Evolutionary conservation across 805 yeast genomes (phyloP), one percentile per base, ranked within the genome.

Genomic region (Saccharomycopsis oosterbeekiorum): DNA sequence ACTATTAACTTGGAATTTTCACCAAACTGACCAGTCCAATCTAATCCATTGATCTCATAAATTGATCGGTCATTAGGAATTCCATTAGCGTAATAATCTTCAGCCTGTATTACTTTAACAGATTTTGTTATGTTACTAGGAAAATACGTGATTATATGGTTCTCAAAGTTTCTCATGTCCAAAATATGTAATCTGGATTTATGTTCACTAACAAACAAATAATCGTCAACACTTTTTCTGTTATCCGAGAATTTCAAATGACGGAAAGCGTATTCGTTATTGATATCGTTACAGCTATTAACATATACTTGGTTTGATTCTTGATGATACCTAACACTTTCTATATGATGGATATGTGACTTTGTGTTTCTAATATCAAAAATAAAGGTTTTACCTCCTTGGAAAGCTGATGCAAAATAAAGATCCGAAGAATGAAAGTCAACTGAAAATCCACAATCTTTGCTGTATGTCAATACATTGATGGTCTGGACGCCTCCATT

Each of bases 151-250:
- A 91, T 90, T 70, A 88, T 93, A 69, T 88, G 93, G 66, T 87
- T 84, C 62, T 79, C 75, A 65, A 84, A 81, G 68, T 87, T 82
- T 64, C 96, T 80, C 29, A 90, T 79, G 70, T 92, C 97, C 34
- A 92, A 76, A 61, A 91, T 76, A 73, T 92, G 98, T 2, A 92
- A 88, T 59, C 96, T 78, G 0, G 96, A 96, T 59, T 84, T 86
- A 67, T 92, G 97, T 70, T 92, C 97, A 59, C 87, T 80, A 1
- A 92, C 78, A 59, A 88, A 81, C 61, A 92, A 74, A 62, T 90
- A 72, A 71, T 92, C 97, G 67, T 86, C 92, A 15, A 86, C 76
- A 3, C 89, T 86, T 15, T 19, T 17, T 17, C 53, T 47, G 29
- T 50, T 36, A 42, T 79, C 76, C 26, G 88, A 77, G 66, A 83